Base-by-base conservation (phyloP, 2,329 filamentous ascomycete species). In the Botrytis fragariae region DNA sequence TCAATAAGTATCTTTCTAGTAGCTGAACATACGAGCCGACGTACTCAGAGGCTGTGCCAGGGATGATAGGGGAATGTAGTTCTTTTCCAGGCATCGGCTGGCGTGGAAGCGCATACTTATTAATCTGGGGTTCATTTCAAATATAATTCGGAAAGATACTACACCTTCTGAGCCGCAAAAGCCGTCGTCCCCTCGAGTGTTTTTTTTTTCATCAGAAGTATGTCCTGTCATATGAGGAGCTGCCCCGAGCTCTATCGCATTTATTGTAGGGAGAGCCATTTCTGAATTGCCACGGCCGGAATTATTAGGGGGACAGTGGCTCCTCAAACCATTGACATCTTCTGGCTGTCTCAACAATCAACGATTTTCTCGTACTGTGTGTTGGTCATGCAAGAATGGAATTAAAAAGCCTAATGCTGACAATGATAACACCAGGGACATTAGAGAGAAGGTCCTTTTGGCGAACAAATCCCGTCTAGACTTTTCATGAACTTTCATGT, bases 91-190 rank as follows among this genome's bases (percentile, higher is more conserved):
- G 60, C 22, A 25, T 42, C 42, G 37, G 35, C 67, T 85, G 83
- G 83, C 83, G 84, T 63, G 81, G 81, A 3, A 80, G 78, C 70
- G 80, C 80, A 57, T 81, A 82, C 20, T 32, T 42, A 16, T 60
- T 44, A 7, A 42, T 18, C 35, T 48, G 42, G 4, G 35, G 8
- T 39, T 44, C 42, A 29, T 64, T 37, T 9, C 12, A 45, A 32
- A 42, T 64, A 29, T 22, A 48, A 35, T 29, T 37, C 25, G 57
- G 69, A 61, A 71, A 63, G 48, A 22, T 37, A 51, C 6, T 71
- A 51, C 42, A 45, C 81, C 79, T 71, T 75, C 77, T 69, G 16
- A n/a, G 25, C 29, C 16, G 25, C 48, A 9, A 51, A 71, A 44
- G 18, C 20, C 12, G 32, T 16, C 22, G 25, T 48, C 29, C 39